phyloP scores from a whole-genome alignment of 192 early-diverging fungal species.

The Linnemannia exigua region DNA sequence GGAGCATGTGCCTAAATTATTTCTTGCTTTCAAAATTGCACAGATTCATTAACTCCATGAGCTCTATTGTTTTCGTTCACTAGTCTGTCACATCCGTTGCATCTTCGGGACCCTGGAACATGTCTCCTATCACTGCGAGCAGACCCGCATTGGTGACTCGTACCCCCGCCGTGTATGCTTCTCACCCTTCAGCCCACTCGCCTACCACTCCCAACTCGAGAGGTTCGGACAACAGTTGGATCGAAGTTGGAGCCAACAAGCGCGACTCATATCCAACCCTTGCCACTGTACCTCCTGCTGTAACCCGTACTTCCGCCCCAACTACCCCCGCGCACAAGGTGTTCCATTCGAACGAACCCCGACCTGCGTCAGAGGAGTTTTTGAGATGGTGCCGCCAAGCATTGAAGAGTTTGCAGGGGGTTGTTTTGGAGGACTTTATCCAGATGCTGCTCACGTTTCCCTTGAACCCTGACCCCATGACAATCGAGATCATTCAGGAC shows the following conservation, averaged over 20 bases:
- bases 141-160: slow-evolving; percentile 23
- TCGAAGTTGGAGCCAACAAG: slow-evolving; percentile 36
- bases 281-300: neutral
- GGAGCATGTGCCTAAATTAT: neutral
- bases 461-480: slow-evolving; percentile 69
- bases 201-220: slow-evolving; percentile 11
- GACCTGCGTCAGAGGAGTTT: slow-evolving; percentile 75
- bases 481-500: slow-evolving; percentile 83
- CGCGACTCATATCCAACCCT: slow-evolving; percentile 13
- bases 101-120: slow-evolving; percentile 28
- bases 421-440: slow-evolving; percentile 79
- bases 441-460: slow-evolving; percentile 85
- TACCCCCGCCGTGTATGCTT: slow-evolving; percentile 19
- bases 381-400: slow-evolving; percentile 78
- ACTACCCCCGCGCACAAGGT: neutral
- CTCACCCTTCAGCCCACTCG: slow-evolving; percentile 20
- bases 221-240: slow-evolving; percentile 31
- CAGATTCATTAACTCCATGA: neutral
- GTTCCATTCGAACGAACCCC: slow-evolving; percentile 45
- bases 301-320: slow-evolving; percentile 9
- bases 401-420: slow-evolving; percentile 67
- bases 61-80: neutral
- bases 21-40: neutral
- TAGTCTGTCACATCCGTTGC: slow-evolving; percentile 13
- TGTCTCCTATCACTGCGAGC: slow-evolving; percentile 4